Conservation (phyloP, 2,329 filamentous ascomycete species). For the Neofusicoccum umdonicola region DNA sequence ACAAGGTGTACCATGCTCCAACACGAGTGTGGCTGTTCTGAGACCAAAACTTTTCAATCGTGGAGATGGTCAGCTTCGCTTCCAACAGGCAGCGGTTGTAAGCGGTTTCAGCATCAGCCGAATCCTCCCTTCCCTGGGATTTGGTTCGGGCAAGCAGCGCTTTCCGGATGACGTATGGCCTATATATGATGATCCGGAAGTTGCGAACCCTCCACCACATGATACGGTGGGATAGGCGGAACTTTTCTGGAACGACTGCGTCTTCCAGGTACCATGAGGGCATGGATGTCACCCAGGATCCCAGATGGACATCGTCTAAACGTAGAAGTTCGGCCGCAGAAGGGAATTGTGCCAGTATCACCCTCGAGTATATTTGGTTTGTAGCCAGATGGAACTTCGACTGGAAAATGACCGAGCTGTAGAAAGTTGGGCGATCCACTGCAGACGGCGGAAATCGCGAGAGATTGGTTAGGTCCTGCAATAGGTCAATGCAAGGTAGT, state of each 20-base stretch:
- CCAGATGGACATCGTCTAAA: constrained; percentile 41
- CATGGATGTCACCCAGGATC: constrained; percentile 38
- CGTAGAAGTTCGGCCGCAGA: constrained; percentile 41
- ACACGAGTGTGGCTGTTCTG: constrained; percentile 39
- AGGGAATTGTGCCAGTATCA: constrained; percentile 47
- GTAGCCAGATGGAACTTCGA: constrained; percentile 47
- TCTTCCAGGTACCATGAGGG: constrained; percentile 38
- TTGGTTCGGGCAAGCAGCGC: constrained; percentile 26
- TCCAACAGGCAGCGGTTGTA: constrained; percentile 42
- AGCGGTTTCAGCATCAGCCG: constrained; percentile 25
- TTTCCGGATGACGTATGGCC: constrained; percentile 46
- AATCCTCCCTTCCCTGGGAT: constrained; percentile 19
- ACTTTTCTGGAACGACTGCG: constrained; percentile 35
- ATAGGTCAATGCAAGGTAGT: neutral
- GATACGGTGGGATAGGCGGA: constrained; percentile 41
- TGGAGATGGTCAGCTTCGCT: constrained; percentile 41
- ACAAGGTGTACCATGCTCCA: constrained; percentile 48
- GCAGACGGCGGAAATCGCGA: constrained; percentile 19
- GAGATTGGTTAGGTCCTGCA: constrained; percentile 31
- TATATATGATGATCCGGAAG: constrained; percentile 49
- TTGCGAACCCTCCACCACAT: constrained; percentile 48
- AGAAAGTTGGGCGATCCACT: constrained; percentile 36
- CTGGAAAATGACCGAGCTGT: constrained; percentile 46
- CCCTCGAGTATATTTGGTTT: constrained; percentile 45
- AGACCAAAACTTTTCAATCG: constrained; percentile 42